Conservation (phyloP, 139 green algal species). For the Picochlorum sp. region DNA sequence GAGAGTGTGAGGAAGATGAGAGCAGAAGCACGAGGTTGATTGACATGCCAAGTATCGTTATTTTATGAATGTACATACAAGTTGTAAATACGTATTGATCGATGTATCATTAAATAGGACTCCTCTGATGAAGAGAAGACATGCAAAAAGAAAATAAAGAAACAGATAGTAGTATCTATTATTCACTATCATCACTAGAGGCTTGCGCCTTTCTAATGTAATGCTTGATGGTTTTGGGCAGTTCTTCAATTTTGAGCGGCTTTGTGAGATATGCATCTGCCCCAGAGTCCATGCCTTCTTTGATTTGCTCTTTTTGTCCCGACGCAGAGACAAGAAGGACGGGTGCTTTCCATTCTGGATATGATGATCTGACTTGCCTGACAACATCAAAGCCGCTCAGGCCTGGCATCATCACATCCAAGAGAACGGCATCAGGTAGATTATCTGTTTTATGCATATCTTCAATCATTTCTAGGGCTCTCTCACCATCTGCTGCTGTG, state of each 20-base stretch:
- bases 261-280: slow-evolving; percentile 65
- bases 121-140: not conserved
- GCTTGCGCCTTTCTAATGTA: not conserved
- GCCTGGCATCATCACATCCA: slow-evolving; percentile 72
- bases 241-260: slow-evolving; percentile 50
- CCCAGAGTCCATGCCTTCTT: slow-evolving; percentile 49
- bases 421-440: slow-evolving; percentile 55
- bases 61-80: not conserved
- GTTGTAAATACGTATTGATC: too few species aligned
- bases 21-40: slow-evolving; percentile 27
- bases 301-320: slow-evolving; percentile 55
- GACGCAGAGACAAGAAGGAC: slow-evolving; percentile 67
- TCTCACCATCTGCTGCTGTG: slow-evolving; percentile 26
- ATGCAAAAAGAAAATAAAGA: not conserved
- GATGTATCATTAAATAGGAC: too few species aligned
- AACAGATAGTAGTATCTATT: too few species aligned
- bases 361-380: slow-evolving; percentile 17
- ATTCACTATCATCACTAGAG: not conserved
- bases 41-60: not conserved
- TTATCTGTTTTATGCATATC: not conserved
- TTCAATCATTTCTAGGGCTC: slow-evolving; percentile 28
- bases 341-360: slow-evolving; percentile 49
- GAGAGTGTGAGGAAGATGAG: slow-evolving; percentile 49
- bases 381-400: slow-evolving; percentile 50
- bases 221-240: slow-evolving; percentile 44